Base-by-base conservation (phyloP, 441 rosid genomes). In the Melastoma candidum region DNA sequence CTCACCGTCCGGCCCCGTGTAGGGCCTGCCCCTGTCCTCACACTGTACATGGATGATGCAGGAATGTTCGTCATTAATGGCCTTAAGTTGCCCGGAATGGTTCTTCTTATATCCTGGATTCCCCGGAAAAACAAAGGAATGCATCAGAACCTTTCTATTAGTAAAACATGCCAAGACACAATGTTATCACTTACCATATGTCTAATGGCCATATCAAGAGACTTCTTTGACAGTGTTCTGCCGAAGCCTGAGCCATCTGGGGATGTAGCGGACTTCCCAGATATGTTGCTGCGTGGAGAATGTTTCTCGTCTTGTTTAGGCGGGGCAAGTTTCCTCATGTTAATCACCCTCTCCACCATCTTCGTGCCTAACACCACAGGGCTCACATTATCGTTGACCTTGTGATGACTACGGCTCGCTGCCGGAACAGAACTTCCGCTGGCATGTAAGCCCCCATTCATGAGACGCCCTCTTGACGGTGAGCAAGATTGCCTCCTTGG, bases 401-500 rank as follows among this genome's bases (percentile, higher is more conserved):
- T 86, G 25, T 86, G 68, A 68, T 76, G 71, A 11, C 66, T 70
- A 60, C 95, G 95, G 63, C 60, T 77, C 12, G 72, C 53, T 3
- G 97, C 95, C 59, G 97, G 97, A 68, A 93, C 95, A 57, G 97
- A 93, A 78, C 95, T 70, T 43, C 98, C 97, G 66, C 92, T 88
- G 47, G 77, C 1, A 58, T 82, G 77, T 76, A 74, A 49, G 53
- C 53, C 22, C 57, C 88, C 85, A 64, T 76, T 78, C 10, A 79
- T 73, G 26, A 74, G 75, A 58, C 97, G 74, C 74, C 92, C 92
- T 74, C 98, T 74, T 13, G 97, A 81, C 0, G 98, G 98, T 3
- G 97, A 92, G 75, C 98, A 92, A 36, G 98, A 88, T 63, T 88
- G 97, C 46, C 97, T 74, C 58, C 90, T 74, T 24, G 84, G 78